Evolutionary conservation across 768 basidiomycete species (phyloP), one percentile per base, ranked within the genome.

Genomic region (Porpolomopsis calyptriformis): DNA sequence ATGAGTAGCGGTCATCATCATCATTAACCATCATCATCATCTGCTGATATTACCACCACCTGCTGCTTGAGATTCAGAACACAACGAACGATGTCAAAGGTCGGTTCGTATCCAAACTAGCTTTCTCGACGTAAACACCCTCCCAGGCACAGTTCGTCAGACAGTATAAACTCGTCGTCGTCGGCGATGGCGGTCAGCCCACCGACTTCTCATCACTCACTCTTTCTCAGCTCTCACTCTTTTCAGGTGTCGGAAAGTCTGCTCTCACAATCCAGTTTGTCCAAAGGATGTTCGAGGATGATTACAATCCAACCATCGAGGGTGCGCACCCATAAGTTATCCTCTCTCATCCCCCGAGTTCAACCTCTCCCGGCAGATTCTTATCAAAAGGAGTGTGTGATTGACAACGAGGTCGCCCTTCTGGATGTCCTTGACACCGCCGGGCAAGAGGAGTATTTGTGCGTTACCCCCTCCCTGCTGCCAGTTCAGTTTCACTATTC

Each of bases 391-490:
- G 92, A 96, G 60, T 94, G 91, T 52, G 83, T 94, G 25, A 91
- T 98, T 53, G 93, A 98, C 65, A 93, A 94, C n/a, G 90, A 97
- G 64, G 89, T 96, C n/a, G 92, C 92, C n/a, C 74, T 97, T 40
- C 79, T 96, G 47, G 93, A 98, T 61, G 93, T 98, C 43, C 77
- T 98, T 51, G 93, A 96, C 68, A 97, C 93, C 14, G 93, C 93
- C 42, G 93, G 93, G 26, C 93, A 97, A 64, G 94, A 98, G 65
- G 94, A 98, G 72, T 98, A 97, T 58, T 89, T 89, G 90, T 91
- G 14, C 26, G 6, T 43, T 48, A 41, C 36, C 47, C 31, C 26
- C 31, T 31, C 20, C 33, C 33, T 46, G 19, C 50, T 46, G 46
- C 40, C 24, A 40, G 14, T 31, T 20, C 7, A 7, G 19, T 20